Evolutionary conservation across 2,329 filamentous ascomycete species (phyloP).

Genomic region (Dactylellina leptospora): DNA sequence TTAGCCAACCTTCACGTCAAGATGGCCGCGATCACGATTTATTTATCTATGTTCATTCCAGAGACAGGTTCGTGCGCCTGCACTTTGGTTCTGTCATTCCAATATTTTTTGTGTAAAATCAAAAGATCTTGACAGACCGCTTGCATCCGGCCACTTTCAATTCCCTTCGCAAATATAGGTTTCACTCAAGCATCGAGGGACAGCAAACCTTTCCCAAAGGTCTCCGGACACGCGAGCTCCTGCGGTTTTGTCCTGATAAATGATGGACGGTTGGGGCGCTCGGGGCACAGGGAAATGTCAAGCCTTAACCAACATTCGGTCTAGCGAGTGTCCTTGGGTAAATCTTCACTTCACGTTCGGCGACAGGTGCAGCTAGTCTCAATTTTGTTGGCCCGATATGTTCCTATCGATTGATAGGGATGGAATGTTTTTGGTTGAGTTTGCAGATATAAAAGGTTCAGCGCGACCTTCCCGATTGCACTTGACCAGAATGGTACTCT

Average conservation of each 20-base stretch:
- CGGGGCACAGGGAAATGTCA: slow-evolving; percentile 24
- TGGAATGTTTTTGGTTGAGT: slow-evolving; percentile 33
- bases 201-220: slow-evolving; percentile 29
- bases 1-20: slow-evolving; percentile 46
- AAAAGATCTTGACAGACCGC: slow-evolving; percentile 3
- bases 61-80: slow-evolving; percentile 19
- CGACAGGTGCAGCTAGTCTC: slow-evolving; percentile 33
- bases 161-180: neutral
- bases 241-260: slow-evolving; percentile 51
- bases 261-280: slow-evolving; percentile 24
- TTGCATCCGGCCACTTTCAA: slow-evolving; percentile 30
- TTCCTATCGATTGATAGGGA: slow-evolving; percentile 47
- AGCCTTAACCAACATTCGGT: slow-evolving; percentile 29
- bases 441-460: slow-evolving; percentile 39
- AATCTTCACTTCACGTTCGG: slow-evolving; percentile 31
- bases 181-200: slow-evolving; percentile 29
- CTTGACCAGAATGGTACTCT: slow-evolving; percentile 37
- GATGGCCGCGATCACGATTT: neutral
- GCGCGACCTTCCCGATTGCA: slow-evolving; percentile 48
- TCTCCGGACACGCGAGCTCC: slow-evolving; percentile 50
- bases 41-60: slow-evolving; percentile 25
- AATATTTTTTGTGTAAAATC: too few species aligned
- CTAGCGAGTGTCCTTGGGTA: slow-evolving; percentile 15
- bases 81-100: slow-evolving; percentile 3
- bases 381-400: slow-evolving; percentile 40